Evolutionary conservation across 2,329 filamentous ascomycete species (phyloP), one percentile per base, ranked within the genome.

Genomic region (Trichoderma lentiforme): DNA sequence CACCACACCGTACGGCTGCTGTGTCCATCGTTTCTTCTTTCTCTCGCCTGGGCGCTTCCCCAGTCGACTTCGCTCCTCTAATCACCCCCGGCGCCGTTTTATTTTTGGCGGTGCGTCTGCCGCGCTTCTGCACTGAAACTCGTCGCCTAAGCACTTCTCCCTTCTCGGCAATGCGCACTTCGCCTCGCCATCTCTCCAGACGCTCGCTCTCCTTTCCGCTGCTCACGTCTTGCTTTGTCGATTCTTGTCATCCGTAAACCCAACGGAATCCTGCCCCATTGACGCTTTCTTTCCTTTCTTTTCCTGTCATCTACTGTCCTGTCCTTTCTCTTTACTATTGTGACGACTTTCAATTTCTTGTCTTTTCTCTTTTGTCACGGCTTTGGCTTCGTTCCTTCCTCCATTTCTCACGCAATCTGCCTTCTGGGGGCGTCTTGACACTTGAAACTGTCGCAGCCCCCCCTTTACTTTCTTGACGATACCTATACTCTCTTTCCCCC

Each of bases 371-470:
- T 58, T 65, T 60, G 36, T 69, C 26, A 61, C 57, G 58, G 30
- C 21, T 63, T 62, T 28, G 36, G 15, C 36, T 18, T 39, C 39
- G 28, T 58, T 62, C 14, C 34, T 60, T 47, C 24, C 24, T 61
- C 56, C 57, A 26, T 61, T 26, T 32, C 26, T 53, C n/a, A 61
- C 39, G 34, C 65, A 68, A 47, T 69, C 57, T 26, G 14, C 57
- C 56, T 60, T 21, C 26, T 21, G 56, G 53, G 47, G 66, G 47
- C 58, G 43, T 63, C 58, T 70, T 30, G 43, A 51, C 58, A 64
- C 60, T 65, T 71, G 69, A 71, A 71, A 71, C 69, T 64, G 69
- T 65, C 69, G 69, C 69, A 64, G 61, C 12, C 68, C 47, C 69
- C 69, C 61, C 61, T 32, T 65, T 66, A 65, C 51, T 65, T 51